Percentiles rank a stretch among this genome's conserved stretches.
These are phyloP conservation scores for Coemansia umbellata DNA, from an alignment of 192 early-diverging fungal species.

Conservation along the genomic window DNA sequence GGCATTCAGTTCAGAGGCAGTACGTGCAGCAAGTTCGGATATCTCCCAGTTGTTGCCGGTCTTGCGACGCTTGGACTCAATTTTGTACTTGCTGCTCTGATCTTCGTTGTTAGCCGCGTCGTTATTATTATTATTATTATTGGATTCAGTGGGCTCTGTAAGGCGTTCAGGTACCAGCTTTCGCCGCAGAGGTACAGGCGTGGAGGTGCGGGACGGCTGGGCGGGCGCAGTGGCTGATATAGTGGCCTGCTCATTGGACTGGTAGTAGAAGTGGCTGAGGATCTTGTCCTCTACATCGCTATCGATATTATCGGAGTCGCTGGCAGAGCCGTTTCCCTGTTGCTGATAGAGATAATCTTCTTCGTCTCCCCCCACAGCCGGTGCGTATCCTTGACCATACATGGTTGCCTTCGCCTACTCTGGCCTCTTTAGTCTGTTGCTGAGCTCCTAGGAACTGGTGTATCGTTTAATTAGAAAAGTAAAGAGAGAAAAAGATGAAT, in stretches of 20 bases:
- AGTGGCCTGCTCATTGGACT: slow-evolving; percentile 14
- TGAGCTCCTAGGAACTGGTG: no score
- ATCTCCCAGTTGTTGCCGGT: background rate
- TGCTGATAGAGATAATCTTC: background rate
- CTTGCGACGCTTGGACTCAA: slow-evolving; percentile 5
- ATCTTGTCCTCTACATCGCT: slow-evolving; percentile 47
- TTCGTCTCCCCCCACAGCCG: background rate
- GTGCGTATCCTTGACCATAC: background rate
- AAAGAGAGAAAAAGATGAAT: no score
- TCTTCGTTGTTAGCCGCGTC: background rate
- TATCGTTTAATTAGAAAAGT: no score
- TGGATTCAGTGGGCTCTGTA: background rate
- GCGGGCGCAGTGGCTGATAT: background rate
- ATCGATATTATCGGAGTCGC: slow-evolving; percentile 31
- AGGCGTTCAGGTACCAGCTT: background rate
- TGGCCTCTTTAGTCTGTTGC: background rate
- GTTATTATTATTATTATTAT: background rate
- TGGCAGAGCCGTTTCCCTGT: background rate
- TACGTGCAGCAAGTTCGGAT: background rate
- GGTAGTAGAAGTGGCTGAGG: slow-evolving; percentile 45
- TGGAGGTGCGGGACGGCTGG: background rate
- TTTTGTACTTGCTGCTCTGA: slow-evolving; percentile 38
- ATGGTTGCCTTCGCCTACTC: background rate
- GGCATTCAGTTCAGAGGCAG: background rate
- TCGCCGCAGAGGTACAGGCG: background rate